These are phyloP conservation scores for Psophocarpus tetragonolobus DNA, from an alignment of 306 rosid species.

Conservation along the genomic window DNA sequence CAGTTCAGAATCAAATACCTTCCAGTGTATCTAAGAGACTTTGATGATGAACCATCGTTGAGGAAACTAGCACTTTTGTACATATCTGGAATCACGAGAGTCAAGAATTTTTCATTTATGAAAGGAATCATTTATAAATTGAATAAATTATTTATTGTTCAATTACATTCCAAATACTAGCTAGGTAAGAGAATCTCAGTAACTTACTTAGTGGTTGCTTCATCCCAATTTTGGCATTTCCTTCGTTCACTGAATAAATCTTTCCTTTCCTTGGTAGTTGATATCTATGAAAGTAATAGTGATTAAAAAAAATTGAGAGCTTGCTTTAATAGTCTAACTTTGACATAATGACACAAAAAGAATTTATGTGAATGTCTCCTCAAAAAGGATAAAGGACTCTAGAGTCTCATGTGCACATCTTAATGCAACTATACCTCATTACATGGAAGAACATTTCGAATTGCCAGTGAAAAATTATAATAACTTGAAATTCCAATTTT, in stretches of 20 bases:
- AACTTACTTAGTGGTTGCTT: constrained; percentile 68
- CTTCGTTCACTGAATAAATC: constrained; percentile 89
- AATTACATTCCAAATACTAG: constrained; percentile 11
- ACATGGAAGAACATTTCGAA: neutral
- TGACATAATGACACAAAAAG: neutral
- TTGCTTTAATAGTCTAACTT: neutral
- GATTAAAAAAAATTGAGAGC: constrained; percentile 13
- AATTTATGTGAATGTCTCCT: neutral
- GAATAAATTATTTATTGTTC: neutral
- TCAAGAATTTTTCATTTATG: neutral
- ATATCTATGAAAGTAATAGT: constrained; percentile 54
- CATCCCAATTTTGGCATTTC: constrained; percentile 95
- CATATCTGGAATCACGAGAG: constrained; percentile 55
- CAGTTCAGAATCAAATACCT: constrained; percentile 54
- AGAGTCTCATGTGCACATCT: neutral
- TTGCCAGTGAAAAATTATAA: neutral
- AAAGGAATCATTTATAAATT: neutral
- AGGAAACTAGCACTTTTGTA: constrained; percentile 87
- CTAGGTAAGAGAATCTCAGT: neutral
- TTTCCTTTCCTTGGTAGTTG: constrained; percentile 83
- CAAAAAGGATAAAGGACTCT: neutral
- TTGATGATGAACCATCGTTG: constrained; percentile 75
- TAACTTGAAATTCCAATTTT: neutral
- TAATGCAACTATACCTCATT: neutral
- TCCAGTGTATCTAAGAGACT: constrained; percentile 89